Percentiles rank a stretch among this genome's conserved stretches.
phyloP scores from a whole-genome alignment of 2,329 filamentous ascomycete species.

The Sclerotinia borealis region DNA sequence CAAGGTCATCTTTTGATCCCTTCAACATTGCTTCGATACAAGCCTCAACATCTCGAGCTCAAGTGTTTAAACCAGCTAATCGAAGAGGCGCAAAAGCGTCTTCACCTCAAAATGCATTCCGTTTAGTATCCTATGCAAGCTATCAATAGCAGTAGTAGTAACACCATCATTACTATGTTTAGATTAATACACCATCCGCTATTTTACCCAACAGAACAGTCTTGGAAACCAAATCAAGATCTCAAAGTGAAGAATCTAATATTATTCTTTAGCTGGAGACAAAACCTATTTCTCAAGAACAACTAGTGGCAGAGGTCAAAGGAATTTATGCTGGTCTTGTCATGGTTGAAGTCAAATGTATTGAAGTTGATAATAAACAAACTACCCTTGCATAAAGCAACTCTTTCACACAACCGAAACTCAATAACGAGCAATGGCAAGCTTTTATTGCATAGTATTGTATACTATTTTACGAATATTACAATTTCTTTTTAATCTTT shows the following conservation, averaged over 20 bases:
- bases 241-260: slow-evolving; percentile 51
- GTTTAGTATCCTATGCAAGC: neutral
- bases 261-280: slow-evolving; percentile 43
- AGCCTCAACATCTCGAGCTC: slow-evolving; percentile 18
- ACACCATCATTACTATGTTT: neutral
- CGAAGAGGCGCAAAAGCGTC: slow-evolving; percentile 12
- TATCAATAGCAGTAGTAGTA: neutral
- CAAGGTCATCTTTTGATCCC: too few species aligned
- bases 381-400: slow-evolving; percentile 45
- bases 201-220: neutral
- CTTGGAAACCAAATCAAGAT: slow-evolving; percentile 35
- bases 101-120: slow-evolving; percentile 7
- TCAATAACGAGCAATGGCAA: slow-evolving; percentile 71
- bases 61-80: slow-evolving; percentile 15
- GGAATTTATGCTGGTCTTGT: slow-evolving; percentile 77
- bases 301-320: too few species aligned
- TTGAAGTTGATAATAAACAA: slow-evolving; percentile 68
- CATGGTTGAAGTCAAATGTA: slow-evolving; percentile 83
- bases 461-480: slow-evolving; percentile 73
- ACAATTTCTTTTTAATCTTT: slow-evolving; percentile 79
- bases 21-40: slow-evolving; percentile 26
- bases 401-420: slow-evolving; percentile 35
- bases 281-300: too few species aligned
- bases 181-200: neutral
- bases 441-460: slow-evolving; percentile 75